A percentile compares a stretch with the other conserved stretches of the same genome.
Evolutionary conservation across 2,329 filamentous ascomycete species (phyloP).

Genomic region (Clonostachys sp.): DNA sequence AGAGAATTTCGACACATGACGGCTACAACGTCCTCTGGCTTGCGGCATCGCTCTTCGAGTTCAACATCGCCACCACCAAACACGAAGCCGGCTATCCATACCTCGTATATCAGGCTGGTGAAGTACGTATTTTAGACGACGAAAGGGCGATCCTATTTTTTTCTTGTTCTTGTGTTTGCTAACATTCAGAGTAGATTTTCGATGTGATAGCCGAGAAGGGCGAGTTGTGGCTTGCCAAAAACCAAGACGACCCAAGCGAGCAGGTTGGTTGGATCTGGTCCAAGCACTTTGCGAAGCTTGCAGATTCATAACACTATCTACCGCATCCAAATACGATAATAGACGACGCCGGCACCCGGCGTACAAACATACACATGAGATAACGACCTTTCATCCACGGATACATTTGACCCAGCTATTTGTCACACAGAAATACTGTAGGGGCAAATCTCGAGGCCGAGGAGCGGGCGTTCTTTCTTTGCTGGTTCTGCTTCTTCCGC

Average conservation of each 20-base stretch:
- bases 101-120: constrained; percentile 89
- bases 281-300: constrained; percentile 82
- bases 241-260: constrained; percentile 81
- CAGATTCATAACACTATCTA: constrained; percentile 33
- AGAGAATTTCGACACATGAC: constrained; percentile 45
- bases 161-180: not conserved
- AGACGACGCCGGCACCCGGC: too few relatives aligned
- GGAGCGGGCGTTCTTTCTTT: too few relatives aligned
- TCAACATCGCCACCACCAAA: constrained; percentile 90
- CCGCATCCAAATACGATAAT: too few relatives aligned
- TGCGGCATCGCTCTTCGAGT: constrained; percentile 91
- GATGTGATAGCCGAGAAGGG: constrained; percentile 95
- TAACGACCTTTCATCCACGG: too few relatives aligned
- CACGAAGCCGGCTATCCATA: constrained; percentile 95
- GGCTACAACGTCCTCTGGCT: constrained; percentile 79
- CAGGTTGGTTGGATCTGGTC: constrained; percentile 98
- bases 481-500: too few relatives aligned
- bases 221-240: constrained; percentile 94
- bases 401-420: too few relatives aligned
- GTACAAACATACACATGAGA: too few relatives aligned
- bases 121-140: constrained; percentile 44
- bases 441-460: too few relatives aligned
- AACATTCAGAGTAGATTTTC: constrained; percentile 55
- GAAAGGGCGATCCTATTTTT: too few relatives aligned
- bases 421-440: too few relatives aligned